Percentiles rank a stretch among this genome's conserved stretches.
Evolutionary conservation across 2,329 filamentous ascomycete species (phyloP).

Genomic region (Alternaria gansuensis): DNA sequence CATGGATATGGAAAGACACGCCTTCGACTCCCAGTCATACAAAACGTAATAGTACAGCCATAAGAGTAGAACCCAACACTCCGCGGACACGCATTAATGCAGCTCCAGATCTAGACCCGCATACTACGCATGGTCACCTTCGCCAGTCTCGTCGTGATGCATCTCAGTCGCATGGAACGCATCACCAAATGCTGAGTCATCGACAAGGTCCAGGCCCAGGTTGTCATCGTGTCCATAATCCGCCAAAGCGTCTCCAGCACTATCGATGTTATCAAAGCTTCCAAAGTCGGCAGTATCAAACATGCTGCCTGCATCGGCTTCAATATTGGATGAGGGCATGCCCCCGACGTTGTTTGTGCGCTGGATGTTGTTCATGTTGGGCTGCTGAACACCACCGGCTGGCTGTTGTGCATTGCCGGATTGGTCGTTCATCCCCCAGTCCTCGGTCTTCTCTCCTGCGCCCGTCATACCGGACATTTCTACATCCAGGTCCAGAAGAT

Average conservation of each 20-base stretch:
- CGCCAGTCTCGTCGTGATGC: constrained; percentile 44
- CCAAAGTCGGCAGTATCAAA: constrained; percentile 51
- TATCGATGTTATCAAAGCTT: constrained; percentile 51
- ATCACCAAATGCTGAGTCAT: constrained; percentile 53
- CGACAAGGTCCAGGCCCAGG: constrained; percentile 51
- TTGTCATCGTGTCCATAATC: constrained; percentile 52
- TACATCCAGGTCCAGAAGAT: constrained; percentile 57
- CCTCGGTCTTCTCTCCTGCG: constrained; percentile 45
- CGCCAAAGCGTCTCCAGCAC: constrained; percentile 52
- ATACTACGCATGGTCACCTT: constrained; percentile 40
- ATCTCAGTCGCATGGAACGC: constrained; percentile 53
- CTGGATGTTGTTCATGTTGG: constrained; percentile 30
- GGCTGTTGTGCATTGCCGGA: constrained; percentile 31
- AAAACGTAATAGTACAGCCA: constrained; percentile 17
- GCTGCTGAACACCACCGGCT: constrained; percentile 27
- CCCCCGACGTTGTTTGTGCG: constrained; percentile 27
- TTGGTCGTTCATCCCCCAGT: constrained; percentile 50
- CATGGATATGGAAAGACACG: background rate
- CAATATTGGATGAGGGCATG: constrained; percentile 35
- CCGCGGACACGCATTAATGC: background rate
- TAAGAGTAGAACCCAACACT: constrained; percentile 2
- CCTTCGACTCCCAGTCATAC: constrained; percentile 11
- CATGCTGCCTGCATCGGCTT: constrained; percentile 48
- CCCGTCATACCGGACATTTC: constrained; percentile 67
- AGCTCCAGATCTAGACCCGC: constrained; percentile 5